A percentile compares a stretch with the other conserved stretches of the same genome.
phyloP scores from a whole-genome alignment of 2,329 filamentous ascomycete species.

The Microsporum audouinii region DNA sequence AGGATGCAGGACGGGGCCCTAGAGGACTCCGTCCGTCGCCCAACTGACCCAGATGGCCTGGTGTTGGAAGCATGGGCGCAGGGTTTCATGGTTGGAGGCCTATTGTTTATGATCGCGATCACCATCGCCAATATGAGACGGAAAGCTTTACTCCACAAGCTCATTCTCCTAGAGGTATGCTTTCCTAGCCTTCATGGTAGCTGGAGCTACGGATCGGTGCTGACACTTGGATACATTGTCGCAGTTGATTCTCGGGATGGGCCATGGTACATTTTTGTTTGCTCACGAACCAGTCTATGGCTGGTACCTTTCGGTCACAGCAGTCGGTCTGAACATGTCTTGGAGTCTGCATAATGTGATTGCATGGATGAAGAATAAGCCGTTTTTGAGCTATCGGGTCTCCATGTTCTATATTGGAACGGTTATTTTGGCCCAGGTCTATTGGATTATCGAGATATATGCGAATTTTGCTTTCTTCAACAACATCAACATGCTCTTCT shows the following conservation, averaged over 20 bases:
- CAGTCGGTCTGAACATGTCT: constrained; percentile 50
- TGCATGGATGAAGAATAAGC: constrained; percentile 55
- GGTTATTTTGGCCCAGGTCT: constrained; percentile 48
- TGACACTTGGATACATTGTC: background rate
- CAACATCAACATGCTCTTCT: constrained; percentile 42
- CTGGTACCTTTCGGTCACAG: constrained; percentile 53
- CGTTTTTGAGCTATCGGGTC: constrained; percentile 43
- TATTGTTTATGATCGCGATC: constrained; percentile 40
- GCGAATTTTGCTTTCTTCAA: constrained; percentile 57
- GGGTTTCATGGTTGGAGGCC: constrained; percentile 39
- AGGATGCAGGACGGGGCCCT: background rate
- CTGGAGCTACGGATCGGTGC: background rate
- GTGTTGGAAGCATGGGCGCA: constrained; percentile 40
- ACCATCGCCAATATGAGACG: constrained; percentile 41
- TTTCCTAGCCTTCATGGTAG: background rate
- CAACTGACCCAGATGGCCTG: constrained; percentile 23
- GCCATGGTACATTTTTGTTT: constrained; percentile 51
- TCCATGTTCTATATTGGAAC: constrained; percentile 49
- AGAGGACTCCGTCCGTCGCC: constrained; percentile 7
- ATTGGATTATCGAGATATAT: constrained; percentile 55
- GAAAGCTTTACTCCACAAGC: constrained; percentile 39
- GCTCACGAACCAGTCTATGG: constrained; percentile 45
- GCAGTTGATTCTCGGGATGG: constrained; percentile 45
- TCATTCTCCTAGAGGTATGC: constrained; percentile 40
- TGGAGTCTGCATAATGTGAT: constrained; percentile 57